Percentiles rank a stretch among this genome's conserved stretches.
phyloP scores from a whole-genome alignment of 257 asterid genomes.

The Salvia rosmarinus region DNA sequence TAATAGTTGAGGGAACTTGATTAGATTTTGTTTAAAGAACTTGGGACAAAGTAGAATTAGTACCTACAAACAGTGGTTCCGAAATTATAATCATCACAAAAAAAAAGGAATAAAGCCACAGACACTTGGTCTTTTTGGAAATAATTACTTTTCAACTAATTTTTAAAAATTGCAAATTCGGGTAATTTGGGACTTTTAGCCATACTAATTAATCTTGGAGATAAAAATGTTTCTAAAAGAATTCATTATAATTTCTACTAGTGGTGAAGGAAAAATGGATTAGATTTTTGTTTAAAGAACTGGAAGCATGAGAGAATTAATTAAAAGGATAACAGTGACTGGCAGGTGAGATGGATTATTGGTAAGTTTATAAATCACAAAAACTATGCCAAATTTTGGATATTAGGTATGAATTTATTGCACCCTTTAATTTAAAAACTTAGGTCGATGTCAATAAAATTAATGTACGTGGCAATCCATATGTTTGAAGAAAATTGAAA shows the following conservation, averaged over 20 bases:
- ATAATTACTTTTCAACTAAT: neutral
- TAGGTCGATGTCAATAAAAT: conserved; percentile 18
- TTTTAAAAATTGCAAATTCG: neutral
- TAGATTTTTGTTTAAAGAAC: neutral
- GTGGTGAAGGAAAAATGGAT: neutral
- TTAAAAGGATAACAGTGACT: neutral
- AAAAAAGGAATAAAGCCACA: neutral
- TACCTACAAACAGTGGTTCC: too few species aligned
- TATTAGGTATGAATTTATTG: conserved; percentile 30
- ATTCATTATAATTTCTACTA: neutral
- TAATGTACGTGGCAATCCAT: neutral
- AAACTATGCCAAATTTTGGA: conserved; percentile 20
- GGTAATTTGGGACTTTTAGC: neutral
- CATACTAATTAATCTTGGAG: neutral
- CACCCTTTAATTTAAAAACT: conserved; percentile 7
- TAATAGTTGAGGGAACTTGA: neutral
- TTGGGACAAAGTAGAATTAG: too few species aligned
- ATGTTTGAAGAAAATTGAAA: neutral
- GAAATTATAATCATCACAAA: neutral
- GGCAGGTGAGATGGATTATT: conserved; percentile 34
- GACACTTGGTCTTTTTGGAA: neutral
- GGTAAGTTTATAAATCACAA: conserved; percentile 37
- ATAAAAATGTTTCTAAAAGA: neutral
- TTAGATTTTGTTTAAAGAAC: neutral
- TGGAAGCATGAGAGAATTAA: neutral